Conservation (phyloP, 2,329 filamentous ascomycete species). For the Pseudopithomyces chartarum region DNA sequence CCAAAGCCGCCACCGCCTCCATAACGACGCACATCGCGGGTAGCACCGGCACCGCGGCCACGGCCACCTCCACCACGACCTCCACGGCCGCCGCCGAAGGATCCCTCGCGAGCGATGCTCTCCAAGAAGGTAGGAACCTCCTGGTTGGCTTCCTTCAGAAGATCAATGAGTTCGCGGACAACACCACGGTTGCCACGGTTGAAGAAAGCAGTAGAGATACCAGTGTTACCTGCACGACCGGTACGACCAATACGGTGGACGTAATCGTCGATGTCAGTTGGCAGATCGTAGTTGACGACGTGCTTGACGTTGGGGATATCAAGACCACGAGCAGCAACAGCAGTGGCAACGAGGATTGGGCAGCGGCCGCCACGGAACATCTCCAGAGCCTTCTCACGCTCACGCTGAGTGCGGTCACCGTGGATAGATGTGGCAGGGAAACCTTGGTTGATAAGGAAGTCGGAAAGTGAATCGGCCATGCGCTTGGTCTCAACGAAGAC, state of each 20-base stretch:
- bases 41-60: constrained; percentile 71
- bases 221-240: constrained; percentile 98
- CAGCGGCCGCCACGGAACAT: constrained; percentile 96
- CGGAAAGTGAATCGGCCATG: constrained; percentile 96
- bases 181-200: constrained; percentile 99
- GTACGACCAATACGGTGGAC: constrained; percentile 99
- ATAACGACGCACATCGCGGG: constrained; percentile 80
- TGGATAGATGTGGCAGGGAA: constrained; percentile 99
- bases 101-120: constrained; percentile 93
- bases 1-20: constrained; percentile 61
- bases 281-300: constrained; percentile 99
- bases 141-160: constrained; percentile 98
- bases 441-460: constrained; percentile 98
- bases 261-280: constrained; percentile 97
- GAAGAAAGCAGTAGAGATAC: constrained; percentile 98
- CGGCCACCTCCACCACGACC: constrained; percentile 70
- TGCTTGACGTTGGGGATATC: constrained; percentile 97
- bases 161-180: constrained; percentile 93
- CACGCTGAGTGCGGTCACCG: constrained; percentile 96
- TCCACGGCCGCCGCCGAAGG: constrained; percentile 74
- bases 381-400: constrained; percentile 96
- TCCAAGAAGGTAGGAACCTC: constrained; percentile 93
- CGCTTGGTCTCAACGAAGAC: constrained; percentile 99
- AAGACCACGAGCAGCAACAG: constrained; percentile 84
- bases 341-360: constrained; percentile 95